phyloP scores from a whole-genome alignment of 352 stramenopile genomes.

The Thraustochytrium sp. region DNA sequence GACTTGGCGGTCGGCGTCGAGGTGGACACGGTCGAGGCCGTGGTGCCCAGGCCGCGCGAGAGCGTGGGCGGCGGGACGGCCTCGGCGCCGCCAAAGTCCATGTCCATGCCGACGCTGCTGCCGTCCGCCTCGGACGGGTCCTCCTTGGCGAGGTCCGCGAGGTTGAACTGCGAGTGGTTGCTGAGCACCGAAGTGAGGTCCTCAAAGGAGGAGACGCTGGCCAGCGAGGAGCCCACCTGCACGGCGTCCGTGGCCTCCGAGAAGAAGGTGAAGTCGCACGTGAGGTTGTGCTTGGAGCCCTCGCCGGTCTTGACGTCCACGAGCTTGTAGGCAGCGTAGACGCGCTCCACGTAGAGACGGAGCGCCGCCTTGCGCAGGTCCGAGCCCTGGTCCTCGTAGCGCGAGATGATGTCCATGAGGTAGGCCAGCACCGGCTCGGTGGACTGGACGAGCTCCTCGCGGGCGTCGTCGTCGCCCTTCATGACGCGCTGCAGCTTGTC shows the following conservation, averaged over 20 bases:
- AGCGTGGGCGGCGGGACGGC: too few relatives aligned
- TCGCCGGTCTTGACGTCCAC: neutral
- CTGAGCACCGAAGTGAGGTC: conserved; percentile 35
- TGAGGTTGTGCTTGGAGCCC: conserved; percentile 1
- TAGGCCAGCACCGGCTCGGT: conserved; percentile 21
- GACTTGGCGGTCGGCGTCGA: neutral
- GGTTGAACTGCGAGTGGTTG: neutral
- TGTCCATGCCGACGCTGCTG: conserved; percentile 37
- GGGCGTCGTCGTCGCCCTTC: neutral
- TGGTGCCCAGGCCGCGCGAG: neutral
- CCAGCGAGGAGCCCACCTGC: neutral
- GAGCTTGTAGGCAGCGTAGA: conserved; percentile 58
- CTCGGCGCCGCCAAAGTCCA: neutral
- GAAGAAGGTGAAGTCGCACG: conserved; percentile 25
- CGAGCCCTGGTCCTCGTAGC: conserved; percentile 45
- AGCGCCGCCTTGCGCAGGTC: conserved; percentile 61
- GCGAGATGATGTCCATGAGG: conserved; percentile 49
- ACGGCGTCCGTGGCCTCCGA: conserved; percentile 40
- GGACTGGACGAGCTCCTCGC: conserved; percentile 15
- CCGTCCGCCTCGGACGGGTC: neutral
- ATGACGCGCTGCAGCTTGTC: conserved; percentile 35
- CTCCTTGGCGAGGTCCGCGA: neutral
- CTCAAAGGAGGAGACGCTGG: conserved; percentile 38
- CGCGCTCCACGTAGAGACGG: conserved; percentile 69
- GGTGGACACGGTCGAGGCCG: neutral